Conservation (phyloP, 108 stramenopile genomes). For the Fragilariopsis cylindrus region DNA sequence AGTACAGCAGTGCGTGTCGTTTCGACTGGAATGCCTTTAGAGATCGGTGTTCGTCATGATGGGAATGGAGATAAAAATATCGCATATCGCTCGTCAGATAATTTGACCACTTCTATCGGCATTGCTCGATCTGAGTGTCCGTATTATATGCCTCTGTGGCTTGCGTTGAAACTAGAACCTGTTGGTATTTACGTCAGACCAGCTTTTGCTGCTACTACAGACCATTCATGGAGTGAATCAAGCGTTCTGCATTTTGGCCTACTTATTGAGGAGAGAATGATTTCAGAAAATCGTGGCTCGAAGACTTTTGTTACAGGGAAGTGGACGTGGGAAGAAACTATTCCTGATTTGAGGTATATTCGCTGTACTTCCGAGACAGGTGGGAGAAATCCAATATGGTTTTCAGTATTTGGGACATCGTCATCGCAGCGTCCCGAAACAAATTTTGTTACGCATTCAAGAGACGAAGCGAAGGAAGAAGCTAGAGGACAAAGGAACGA, state of each 20-base stretch:
- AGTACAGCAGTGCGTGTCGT: slow-evolving; percentile 56
- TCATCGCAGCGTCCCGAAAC: not conserved
- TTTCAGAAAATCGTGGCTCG: not conserved
- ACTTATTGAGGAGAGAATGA: not conserved
- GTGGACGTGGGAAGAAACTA: slow-evolving; percentile 41
- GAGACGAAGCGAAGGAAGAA: not conserved
- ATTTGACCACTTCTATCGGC: slow-evolving; percentile 29
- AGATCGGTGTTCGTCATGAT: slow-evolving; percentile 46
- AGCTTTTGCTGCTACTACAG: not conserved
- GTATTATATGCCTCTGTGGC: slow-evolving; percentile 62
- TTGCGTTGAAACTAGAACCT: slow-evolving; percentile 40
- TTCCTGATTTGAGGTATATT: slow-evolving; percentile 18
- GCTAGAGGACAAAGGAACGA: not conserved
- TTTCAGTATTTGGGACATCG: slow-evolving; percentile 29
- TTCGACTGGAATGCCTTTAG: slow-evolving; percentile 41
- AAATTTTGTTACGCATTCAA: not conserved
- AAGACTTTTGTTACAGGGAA: not conserved
- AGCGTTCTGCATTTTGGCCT: slow-evolving; percentile 38
- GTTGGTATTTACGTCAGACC: slow-evolving; percentile 42
- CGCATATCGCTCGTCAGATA: not conserved
- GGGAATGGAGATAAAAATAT: not conserved
- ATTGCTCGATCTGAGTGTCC: slow-evolving; percentile 28
- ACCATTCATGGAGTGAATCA: slow-evolving; percentile 37
- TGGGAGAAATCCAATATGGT: slow-evolving; percentile 10
- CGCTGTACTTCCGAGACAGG: slow-evolving; percentile 14